Evolutionary conservation across 768 basidiomycete genomes (phyloP).

Genomic region (Cubamyces lactineus): DNA sequence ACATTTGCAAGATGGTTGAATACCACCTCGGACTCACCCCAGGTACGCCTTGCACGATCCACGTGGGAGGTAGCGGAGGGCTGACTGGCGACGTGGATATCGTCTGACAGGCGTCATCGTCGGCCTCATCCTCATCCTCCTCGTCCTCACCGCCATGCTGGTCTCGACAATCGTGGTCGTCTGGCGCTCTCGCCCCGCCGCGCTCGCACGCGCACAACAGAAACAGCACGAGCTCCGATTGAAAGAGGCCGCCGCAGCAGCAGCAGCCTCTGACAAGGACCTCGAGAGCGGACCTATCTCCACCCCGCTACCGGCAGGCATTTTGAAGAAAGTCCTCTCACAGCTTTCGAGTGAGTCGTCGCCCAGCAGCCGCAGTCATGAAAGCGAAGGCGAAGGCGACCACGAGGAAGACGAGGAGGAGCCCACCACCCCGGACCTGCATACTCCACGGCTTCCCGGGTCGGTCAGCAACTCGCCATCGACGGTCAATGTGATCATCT

Average conservation of each 20-base stretch:
- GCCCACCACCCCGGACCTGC: constrained; percentile 2
- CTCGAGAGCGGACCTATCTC: constrained; percentile 10
- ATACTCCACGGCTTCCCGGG: constrained; percentile 6
- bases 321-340: not conserved
- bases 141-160: constrained; percentile 20
- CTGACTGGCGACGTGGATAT: not conserved
- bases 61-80: too few species aligned
- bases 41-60: not conserved
- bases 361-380: not conserved
- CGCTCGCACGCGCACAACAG: constrained; percentile 6
- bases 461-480: constrained; percentile 1
- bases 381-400: not conserved
- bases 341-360: too few species aligned
- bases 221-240: not conserved
- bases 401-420: not conserved
- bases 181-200: constrained; percentile 23
- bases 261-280: not conserved
- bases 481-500: constrained; percentile 22
- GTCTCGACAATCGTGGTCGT: constrained; percentile 20
- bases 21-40: constrained; percentile 22
- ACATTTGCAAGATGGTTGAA: constrained; percentile 13
- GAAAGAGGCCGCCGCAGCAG: not conserved
- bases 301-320: constrained; percentile 1
- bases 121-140: constrained; percentile 15
- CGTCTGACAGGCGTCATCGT: constrained; percentile 18